Base-by-base conservation (phyloP, 2,329 filamentous ascomycete species). In the Aureobasidium sp. region DNA sequence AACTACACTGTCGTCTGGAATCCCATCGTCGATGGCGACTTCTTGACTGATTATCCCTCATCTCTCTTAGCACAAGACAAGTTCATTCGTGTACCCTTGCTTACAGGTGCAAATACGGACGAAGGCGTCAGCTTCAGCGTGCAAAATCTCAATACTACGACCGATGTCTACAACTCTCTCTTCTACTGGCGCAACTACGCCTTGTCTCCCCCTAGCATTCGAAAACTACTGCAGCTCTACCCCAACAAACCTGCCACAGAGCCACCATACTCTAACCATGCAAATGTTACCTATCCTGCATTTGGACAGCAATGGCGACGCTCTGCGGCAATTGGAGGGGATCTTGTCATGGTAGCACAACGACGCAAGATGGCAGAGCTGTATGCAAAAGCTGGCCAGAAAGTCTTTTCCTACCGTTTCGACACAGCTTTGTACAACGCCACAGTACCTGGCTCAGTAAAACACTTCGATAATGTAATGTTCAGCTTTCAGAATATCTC, bases 401-500 rank as follows among this genome's bases (percentile, higher is more conserved):
- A 71, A 4, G 77, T 80, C 0, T 82, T 76, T 64, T 79, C 76
- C 63, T 82, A 81, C 69, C 77, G 79, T 1, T 81, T 82, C 61
- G 79, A 81, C 66, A 78, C 79, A 62, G 70, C 72, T n/a, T 69
- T 74, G 26, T 80, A 77, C 72, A 75, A 77, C 63, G 72, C 75
- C 7, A 66, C 67, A 2, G 71, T 72, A 15, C 74, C 75, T 64
- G 73, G 74, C 8, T 78, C 77, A 2, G 74, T 77, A 20, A 74
- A 75, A 62, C 80, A 82, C 64, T 81, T 80, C 59, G 73, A 75
- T 66, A 81, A 82, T 53, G 79, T 80, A 0, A 78, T 78, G 2
- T 82, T 78, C 67, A 78, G 74, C 64, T 81, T 82, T 67, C 78
- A 81, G 67, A 81, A 82, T 61, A 79, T 80, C 50, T 75, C 74